Evolutionary conservation across 805 yeast genomes (phyloP).

Genomic region (Barnettozyma sp.): DNA sequence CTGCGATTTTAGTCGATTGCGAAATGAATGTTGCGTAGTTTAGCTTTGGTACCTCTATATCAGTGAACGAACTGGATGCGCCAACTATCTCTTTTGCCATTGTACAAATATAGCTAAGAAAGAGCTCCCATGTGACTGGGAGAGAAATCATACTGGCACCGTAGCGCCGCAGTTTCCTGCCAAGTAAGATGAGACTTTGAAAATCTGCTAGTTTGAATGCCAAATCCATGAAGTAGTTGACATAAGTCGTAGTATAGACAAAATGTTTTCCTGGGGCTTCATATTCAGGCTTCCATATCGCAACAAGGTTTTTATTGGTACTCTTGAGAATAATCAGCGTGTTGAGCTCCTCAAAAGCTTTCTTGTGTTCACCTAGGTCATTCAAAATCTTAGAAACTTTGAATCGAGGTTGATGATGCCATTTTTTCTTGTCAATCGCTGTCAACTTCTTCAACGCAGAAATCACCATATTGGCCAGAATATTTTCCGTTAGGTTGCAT

Average conservation of each 20-base stretch:
- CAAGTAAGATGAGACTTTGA: conserved; percentile 49
- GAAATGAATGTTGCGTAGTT: conserved; percentile 37
- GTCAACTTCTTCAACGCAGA: conserved; percentile 41
- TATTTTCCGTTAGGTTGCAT: conserved; percentile 16
- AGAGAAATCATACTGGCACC: conserved; percentile 70
- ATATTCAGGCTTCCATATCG: conserved; percentile 88
- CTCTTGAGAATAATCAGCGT: conserved; percentile 58
- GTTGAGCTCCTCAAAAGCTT: conserved; percentile 60
- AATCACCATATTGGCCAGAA: conserved; percentile 35
- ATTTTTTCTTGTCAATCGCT: conserved; percentile 65
- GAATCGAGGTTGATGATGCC: conserved; percentile 87
- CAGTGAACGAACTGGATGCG: conserved; percentile 44
- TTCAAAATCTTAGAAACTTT: conserved; percentile 57
- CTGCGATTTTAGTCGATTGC: conserved; percentile 30
- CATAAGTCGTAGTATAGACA: conserved; percentile 64
- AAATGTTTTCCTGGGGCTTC: conserved; percentile 95
- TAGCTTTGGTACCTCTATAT: conserved; percentile 40
- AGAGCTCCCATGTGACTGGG: conserved; percentile 57
- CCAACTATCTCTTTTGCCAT: conserved; percentile 40
- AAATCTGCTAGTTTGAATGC: conserved; percentile 49
- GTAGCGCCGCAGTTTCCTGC: conserved; percentile 70
- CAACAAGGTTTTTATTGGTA: conserved; percentile 62
- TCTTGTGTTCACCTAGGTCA: conserved; percentile 41
- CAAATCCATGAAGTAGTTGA: conserved; percentile 53
- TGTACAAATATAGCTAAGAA: conserved; percentile 46